A percentile compares a stretch with the other conserved stretches of the same genome.
These are phyloP conservation scores for Pyricularia pennisetigena DNA, from an alignment of 2,329 filamentous ascomycete species.

Conservation along the genomic window DNA sequence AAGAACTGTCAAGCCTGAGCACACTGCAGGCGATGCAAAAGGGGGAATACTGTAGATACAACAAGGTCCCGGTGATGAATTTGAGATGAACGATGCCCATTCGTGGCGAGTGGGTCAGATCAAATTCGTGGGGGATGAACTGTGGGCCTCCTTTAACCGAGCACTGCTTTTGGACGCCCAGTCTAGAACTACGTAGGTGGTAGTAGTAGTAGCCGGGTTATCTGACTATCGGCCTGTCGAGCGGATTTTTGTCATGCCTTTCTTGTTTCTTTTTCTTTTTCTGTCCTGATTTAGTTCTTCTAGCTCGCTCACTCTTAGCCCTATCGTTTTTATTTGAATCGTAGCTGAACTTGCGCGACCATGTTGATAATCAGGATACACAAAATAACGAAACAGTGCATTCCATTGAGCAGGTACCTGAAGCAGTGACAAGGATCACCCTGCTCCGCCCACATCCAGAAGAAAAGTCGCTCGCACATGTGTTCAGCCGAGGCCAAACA, in stretches of 20 bases:
- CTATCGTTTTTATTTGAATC: background rate
- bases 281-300: background rate
- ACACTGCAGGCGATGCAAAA: background rate
- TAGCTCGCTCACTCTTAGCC: background rate
- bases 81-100: background rate
- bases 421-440: background rate
- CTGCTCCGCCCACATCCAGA: background rate
- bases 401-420: background rate
- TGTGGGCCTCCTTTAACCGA: background rate
- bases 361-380: background rate
- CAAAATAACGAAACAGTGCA: background rate
- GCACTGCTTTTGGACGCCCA: background rate
- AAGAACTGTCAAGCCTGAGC: background rate
- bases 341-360: background rate
- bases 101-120: background rate
- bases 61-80: background rate
- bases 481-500: background rate
- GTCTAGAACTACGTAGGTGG: too few species aligned
- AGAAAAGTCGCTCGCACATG: background rate
- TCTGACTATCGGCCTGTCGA: background rate
- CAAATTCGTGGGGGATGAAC: background rate
- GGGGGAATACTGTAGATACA: background rate
- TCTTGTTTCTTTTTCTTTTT: background rate
- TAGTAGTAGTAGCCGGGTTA: background rate
- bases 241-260: background rate